Conservation (phyloP, 331 rosid species). For the Cydonia oblonga region DNA sequence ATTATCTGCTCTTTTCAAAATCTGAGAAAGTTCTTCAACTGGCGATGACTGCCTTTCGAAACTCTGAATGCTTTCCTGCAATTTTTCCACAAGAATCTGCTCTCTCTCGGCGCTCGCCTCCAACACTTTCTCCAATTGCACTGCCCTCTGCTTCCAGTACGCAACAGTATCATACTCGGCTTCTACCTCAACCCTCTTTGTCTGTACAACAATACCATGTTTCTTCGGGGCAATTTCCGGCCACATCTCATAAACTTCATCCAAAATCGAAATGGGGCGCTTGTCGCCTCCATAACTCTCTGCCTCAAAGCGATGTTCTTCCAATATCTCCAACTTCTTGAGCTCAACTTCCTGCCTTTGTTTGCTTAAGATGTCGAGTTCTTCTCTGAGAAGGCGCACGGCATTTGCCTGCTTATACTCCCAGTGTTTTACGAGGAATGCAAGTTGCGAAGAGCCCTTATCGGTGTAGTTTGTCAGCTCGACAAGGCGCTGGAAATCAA, state of each 20-base stretch:
- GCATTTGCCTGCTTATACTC: slow-evolving; percentile 89
- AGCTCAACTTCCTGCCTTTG: slow-evolving; percentile 79
- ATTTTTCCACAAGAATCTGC: slow-evolving; percentile 51
- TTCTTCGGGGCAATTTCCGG: slow-evolving; percentile 47
- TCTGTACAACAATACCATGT: slow-evolving; percentile 50
- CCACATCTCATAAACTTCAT: slow-evolving; percentile 75
- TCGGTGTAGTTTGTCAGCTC: slow-evolving; percentile 81
- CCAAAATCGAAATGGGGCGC: slow-evolving; percentile 78
- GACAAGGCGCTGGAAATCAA: slow-evolving; percentile 75
- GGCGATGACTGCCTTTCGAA: slow-evolving; percentile 78
- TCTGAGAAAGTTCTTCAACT: slow-evolving; percentile 84
- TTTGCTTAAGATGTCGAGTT: slow-evolving; percentile 63
- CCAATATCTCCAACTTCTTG: slow-evolving; percentile 73
- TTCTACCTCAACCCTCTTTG: slow-evolving; percentile 62
- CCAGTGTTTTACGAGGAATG: slow-evolving; percentile 72
- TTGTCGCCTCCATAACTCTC: slow-evolving; percentile 62
- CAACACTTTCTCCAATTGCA: slow-evolving; percentile 53
- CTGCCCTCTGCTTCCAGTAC: slow-evolving; percentile 75
- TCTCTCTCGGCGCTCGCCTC: slow-evolving; percentile 69
- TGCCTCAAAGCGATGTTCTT: slow-evolving; percentile 71
- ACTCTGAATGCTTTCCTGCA: slow-evolving; percentile 57
- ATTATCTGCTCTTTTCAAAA: slow-evolving; percentile 93
- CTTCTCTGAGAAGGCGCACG: slow-evolving; percentile 76
- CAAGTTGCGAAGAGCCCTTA: slow-evolving; percentile 76
- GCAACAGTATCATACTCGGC: slow-evolving; percentile 68